phyloP scores from a whole-genome alignment of 2,329 filamentous ascomycete species.

The Zasmidium angulare region DNA sequence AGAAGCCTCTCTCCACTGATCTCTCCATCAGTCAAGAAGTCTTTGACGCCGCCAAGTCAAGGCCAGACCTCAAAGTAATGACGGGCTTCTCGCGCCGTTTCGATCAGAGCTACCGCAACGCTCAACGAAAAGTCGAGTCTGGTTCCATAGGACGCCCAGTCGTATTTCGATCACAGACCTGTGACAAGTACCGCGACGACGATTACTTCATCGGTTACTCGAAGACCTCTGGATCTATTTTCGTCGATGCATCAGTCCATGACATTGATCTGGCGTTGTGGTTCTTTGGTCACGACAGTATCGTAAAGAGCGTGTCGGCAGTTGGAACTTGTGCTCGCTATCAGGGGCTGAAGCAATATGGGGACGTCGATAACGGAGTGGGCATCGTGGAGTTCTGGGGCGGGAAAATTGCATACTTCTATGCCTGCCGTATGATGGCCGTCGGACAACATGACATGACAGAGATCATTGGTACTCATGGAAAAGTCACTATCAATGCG shows the following conservation, averaged over 20 bases:
- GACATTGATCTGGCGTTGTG: conserved; percentile 46
- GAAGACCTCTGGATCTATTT: conserved; percentile 42
- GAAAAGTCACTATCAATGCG: conserved; percentile 61
- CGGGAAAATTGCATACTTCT: conserved; percentile 64
- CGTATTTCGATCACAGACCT: conserved; percentile 43
- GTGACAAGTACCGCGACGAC: conserved; percentile 38
- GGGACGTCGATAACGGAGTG: conserved; percentile 62
- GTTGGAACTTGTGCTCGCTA: conserved; percentile 60
- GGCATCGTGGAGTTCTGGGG: conserved; percentile 66
- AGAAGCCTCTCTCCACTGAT: conserved; percentile 46
- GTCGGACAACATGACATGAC: conserved; percentile 66
- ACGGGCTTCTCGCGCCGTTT: conserved; percentile 47
- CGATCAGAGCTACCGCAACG: conserved; percentile 43
- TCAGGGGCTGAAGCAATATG: conserved; percentile 56
- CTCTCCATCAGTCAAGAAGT: conserved; percentile 25
- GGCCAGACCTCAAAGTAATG: conserved; percentile 45
- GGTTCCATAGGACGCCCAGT: conserved; percentile 40
- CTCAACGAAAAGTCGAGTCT: conserved; percentile 33
- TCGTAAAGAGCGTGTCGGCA: conserved; percentile 56
- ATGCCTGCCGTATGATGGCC: conserved; percentile 64
- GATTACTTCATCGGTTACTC: conserved; percentile 46
- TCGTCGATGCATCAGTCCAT: conserved; percentile 46
- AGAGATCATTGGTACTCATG: conserved; percentile 65
- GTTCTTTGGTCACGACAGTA: conserved; percentile 52
- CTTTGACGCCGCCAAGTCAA: conserved; percentile 37